These are phyloP conservation scores for Leishmania amazonensis DNA, from an alignment of 208 protist species.

Conservation along the genomic window DNA sequence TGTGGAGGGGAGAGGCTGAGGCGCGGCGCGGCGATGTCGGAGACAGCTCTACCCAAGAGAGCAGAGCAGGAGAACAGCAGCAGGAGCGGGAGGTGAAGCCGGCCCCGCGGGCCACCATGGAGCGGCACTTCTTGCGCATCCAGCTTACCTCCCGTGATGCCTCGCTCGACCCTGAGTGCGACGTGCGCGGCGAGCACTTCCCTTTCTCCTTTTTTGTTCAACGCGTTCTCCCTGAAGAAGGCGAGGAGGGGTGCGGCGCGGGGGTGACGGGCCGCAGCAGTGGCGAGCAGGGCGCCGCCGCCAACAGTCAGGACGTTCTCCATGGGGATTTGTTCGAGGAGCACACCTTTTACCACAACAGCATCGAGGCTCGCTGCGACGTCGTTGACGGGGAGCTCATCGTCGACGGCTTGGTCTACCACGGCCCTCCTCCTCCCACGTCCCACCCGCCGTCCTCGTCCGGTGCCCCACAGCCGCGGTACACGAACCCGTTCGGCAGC, in stretches of 20 bases:
- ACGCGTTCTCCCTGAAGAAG: constrained; percentile 17
- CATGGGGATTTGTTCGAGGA: constrained; percentile 29
- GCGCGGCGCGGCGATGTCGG: too few relatives aligned
- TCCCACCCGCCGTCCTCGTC: background rate
- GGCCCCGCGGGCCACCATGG: constrained; percentile 17
- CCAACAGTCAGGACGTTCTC: background rate
- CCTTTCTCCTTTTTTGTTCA: constrained; percentile 88
- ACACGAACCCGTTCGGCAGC: constrained; percentile 71
- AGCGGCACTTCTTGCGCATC: constrained; percentile 75
- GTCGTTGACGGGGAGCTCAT: constrained; percentile 83
- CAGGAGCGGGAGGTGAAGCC: background rate
- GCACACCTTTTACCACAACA: constrained; percentile 62
- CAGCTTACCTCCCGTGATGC: constrained; percentile 82
- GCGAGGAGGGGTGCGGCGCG: background rate
- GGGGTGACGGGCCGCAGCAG: background rate
- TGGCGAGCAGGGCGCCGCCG: background rate
- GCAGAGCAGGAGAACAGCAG: background rate
- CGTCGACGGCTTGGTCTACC: constrained; percentile 71
- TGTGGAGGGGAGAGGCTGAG: background rate
- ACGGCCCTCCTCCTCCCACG: constrained; percentile 32
- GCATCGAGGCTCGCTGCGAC: constrained; percentile 76
- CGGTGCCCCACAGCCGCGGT: constrained; percentile 24
- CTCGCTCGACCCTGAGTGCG: constrained; percentile 85
- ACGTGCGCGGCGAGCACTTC: constrained; percentile 85
- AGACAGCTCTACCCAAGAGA: background rate